Evolutionary conservation across 2,329 filamentous ascomycete species (phyloP), one percentile per base, ranked within the genome.

Genomic region (Coleophoma crateriformis): DNA sequence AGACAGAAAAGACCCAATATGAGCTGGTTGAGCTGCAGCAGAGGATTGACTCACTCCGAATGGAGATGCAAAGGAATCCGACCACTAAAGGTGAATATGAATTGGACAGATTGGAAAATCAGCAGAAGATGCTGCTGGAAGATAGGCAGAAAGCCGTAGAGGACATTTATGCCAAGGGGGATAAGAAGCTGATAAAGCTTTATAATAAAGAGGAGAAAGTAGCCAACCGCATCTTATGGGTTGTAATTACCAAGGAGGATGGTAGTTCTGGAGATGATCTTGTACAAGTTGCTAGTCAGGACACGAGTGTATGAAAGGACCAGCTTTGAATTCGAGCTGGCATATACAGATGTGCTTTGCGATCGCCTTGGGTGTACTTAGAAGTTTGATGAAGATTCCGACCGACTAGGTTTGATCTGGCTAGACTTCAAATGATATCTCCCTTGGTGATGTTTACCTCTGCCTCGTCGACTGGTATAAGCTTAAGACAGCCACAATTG

Each of bases 181-280:
- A 49, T 39, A 57, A 58, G 58, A 61, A 57, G 51, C 39, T 58
- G 46, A 44, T 50, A 8, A 55, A 55, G 45, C 33, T 52, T 27
- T 50, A 54, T 17, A 54, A 51, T 49, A 58, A 58, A 43, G 56
- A 57, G 42, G 51, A 57, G 44, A 58, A 61, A 50, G 53, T 59
- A 22, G 59, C 56, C 4, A 59, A 59, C 46, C 53, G 61, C 33
- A 59, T 62, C 33, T 44, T 58, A 13, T 64, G 60, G 58, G 45
- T 62, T 45, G 55, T 62, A 11, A 50, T 61, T n/a, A 54, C 49
- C 3, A 58, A 40, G 17, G 50, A 50, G 47, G 45, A 56, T 45
- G 50, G 49, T 7, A 50, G n/a, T 33, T 51, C 34, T 12, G 51
- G 34, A 13, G 47, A 48, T 22, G 47, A 47, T 10, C 40, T 42